phyloP scores from a whole-genome alignment of 2,329 filamentous ascomycete species.

The Pezicula rhizophila region DNA sequence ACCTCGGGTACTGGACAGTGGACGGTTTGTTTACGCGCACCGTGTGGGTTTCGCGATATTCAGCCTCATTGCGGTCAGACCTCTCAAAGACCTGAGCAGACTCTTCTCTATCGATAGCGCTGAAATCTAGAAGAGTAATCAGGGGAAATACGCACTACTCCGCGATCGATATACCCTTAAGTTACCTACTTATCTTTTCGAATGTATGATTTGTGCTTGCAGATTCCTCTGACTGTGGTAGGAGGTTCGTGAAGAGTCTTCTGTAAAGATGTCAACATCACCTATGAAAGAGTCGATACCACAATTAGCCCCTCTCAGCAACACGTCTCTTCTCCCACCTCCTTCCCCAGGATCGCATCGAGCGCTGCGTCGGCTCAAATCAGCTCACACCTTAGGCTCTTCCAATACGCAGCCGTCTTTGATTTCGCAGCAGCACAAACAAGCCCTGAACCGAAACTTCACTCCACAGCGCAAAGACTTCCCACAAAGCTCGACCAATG shows the following conservation, averaged over 20 bases:
- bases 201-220: neutral
- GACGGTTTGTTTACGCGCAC: no score
- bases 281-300: slow-evolving; percentile 21
- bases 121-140: no score
- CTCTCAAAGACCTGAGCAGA: no score
- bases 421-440: slow-evolving; percentile 56
- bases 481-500: slow-evolving; percentile 12
- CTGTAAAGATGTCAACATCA: slow-evolving; percentile 12
- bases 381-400: slow-evolving; percentile 63
- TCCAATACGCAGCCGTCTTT: slow-evolving; percentile 45
- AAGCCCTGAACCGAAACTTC: slow-evolving; percentile 31
- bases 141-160: no score
- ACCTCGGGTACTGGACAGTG: no score
- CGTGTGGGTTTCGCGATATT: no score
- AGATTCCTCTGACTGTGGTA: neutral
- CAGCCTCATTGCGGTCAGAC: no score
- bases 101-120: no score
- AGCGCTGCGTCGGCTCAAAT: slow-evolving; percentile 67
- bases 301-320: slow-evolving; percentile 13
- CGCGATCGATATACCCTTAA: no score
- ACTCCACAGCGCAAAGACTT: slow-evolving; percentile 9
- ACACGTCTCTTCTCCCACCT: slow-evolving; percentile 40
- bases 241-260: neutral
- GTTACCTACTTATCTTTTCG: no score
- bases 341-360: slow-evolving; percentile 61